phyloP scores from a whole-genome alignment of 768 basidiomycete genomes.

The Tulasnella sp. region DNA sequence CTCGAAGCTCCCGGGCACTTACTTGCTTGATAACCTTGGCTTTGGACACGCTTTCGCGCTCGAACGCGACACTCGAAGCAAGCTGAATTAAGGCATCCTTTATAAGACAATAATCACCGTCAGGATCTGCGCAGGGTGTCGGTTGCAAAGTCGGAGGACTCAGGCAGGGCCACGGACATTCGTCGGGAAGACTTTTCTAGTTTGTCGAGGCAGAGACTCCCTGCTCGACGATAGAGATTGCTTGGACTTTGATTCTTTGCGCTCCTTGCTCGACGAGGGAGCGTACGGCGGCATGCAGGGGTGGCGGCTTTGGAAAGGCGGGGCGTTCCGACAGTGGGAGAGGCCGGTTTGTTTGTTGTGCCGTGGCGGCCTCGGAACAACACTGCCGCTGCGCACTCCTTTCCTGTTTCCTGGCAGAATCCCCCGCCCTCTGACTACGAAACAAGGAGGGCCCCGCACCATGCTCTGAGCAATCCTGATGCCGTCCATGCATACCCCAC shows the following conservation, averaged over 20 bases:
- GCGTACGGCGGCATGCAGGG: constrained; percentile 24
- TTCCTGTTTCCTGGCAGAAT: constrained; percentile 9
- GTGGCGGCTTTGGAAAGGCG: background rate
- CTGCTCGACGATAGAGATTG: background rate
- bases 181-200: constrained; percentile 14
- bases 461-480: background rate
- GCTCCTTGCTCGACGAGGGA: background rate
- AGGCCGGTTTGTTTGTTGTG: constrained; percentile 13
- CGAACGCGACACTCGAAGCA: constrained; percentile 11
- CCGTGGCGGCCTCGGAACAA: constrained; percentile 1
- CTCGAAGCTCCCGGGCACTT: background rate
- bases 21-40: constrained; percentile 15
- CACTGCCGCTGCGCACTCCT: constrained; percentile 5
- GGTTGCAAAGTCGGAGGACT: constrained; percentile 14
- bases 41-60: background rate
- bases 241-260: background rate
- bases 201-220: constrained; percentile 7
- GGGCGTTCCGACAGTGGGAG: background rate
- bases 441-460: background rate
- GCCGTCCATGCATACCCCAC: background rate
- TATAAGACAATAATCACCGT: constrained; percentile 7
- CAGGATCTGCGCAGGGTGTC: background rate
- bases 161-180: constrained; percentile 21
- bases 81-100: constrained; percentile 22
- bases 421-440: constrained; percentile 5